A percentile compares a stretch with the other conserved stretches of the same genome.
Conservation (phyloP, 2,329 filamentous ascomycete species). For the Fusarium tuaranense region DNA sequence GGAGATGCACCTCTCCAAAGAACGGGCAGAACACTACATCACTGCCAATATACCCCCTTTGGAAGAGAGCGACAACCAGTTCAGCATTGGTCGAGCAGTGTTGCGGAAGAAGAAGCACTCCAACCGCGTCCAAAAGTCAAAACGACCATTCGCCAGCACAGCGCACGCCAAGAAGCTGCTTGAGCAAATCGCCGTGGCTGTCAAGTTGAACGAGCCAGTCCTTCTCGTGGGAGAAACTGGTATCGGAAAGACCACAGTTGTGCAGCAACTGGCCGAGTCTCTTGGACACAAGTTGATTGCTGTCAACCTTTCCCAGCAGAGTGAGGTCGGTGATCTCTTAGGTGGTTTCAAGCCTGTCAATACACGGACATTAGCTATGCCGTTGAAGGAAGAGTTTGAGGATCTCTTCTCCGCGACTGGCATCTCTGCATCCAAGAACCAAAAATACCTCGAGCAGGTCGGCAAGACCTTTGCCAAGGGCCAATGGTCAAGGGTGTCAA, state of each 20-base stretch:
- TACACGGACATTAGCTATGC: constrained; percentile 85
- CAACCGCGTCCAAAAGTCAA: constrained; percentile 63
- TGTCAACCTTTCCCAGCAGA: constrained; percentile 97
- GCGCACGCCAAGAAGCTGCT: constrained; percentile 85
- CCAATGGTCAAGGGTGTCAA: constrained; percentile 89
- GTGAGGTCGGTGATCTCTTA: constrained; percentile 93
- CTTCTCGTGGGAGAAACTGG: constrained; percentile 98
- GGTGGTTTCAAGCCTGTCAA: constrained; percentile 98
- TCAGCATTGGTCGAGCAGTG: constrained; percentile 75
- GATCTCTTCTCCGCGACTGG: constrained; percentile 86
- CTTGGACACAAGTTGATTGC: constrained; percentile 89
- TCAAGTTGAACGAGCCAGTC: constrained; percentile 87
- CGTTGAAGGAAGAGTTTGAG: constrained; percentile 93
- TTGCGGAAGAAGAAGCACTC: constrained; percentile 68
- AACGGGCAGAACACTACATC: constrained; percentile 83
- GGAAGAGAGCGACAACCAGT: constrained; percentile 66
- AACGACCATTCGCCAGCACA: constrained; percentile 86
- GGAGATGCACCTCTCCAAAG: constrained; percentile 86
- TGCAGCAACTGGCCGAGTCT: constrained; percentile 89
- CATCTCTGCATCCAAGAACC: constrained; percentile 89
- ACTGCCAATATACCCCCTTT: constrained; percentile 77
- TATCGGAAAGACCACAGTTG: constrained; percentile 96
- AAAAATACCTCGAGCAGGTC: constrained; percentile 85
- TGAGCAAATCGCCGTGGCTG: constrained; percentile 87
- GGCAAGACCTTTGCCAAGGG: constrained; percentile 82